A percentile compares a stretch with the other conserved stretches of the same genome.
phyloP scores from a whole-genome alignment of 225 moss, liverwort and hornwort species.

The Pseudoscleropodium purum region DNA sequence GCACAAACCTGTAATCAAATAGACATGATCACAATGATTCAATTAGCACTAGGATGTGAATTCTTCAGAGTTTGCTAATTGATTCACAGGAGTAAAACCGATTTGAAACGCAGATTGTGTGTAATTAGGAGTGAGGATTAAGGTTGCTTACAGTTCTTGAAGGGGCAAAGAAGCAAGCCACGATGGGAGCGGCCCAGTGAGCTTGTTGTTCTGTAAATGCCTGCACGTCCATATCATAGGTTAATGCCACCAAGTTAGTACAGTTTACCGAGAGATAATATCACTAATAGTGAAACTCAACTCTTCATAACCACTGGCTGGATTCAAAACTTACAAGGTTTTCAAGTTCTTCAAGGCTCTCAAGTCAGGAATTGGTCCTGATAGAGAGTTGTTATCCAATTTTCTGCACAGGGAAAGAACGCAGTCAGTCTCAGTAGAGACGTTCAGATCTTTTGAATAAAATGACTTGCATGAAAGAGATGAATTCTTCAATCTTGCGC shows the following conservation, averaged over 20 bases:
- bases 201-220: slow-evolving; percentile 12
- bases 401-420: neutral
- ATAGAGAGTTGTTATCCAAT: slow-evolving; percentile 1
- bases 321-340: neutral
- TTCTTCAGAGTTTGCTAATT: too few species aligned
- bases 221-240: neutral
- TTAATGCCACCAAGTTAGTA: neutral
- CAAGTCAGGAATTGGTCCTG: slow-evolving; percentile 13
- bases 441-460: neutral
- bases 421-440: neutral
- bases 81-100: neutral
- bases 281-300: neutral
- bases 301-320: neutral
- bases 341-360: slow-evolving; percentile 12
- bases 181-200: neutral
- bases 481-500: too few species aligned
- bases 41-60: neutral
- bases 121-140: neutral
- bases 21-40: neutral
- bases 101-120: neutral
- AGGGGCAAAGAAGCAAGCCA: slow-evolving; percentile 19
- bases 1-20: neutral
- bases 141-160: slow-evolving; percentile 5
- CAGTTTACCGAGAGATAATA: neutral
- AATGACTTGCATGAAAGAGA: too few species aligned